These are phyloP conservation scores for Cotoneaster glaucophyllus DNA, from an alignment of 306 rosid species.

Conservation along the genomic window DNA sequence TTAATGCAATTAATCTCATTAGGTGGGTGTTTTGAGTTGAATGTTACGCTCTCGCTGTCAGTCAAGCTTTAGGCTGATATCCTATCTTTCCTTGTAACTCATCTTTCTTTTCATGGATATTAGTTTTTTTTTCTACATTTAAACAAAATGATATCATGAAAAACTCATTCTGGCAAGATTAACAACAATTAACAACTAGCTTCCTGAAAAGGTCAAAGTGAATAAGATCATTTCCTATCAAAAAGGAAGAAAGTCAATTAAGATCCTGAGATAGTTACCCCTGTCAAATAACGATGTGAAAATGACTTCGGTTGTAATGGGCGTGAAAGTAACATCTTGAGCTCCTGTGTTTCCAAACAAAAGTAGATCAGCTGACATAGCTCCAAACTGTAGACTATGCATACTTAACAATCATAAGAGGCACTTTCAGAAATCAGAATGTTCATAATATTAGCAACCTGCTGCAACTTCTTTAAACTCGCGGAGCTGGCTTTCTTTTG, in stretches of 20 bases:
- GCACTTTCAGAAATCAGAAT: background rate
- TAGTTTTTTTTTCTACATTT: background rate
- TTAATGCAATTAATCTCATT: background rate
- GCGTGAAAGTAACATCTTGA: conserved; percentile 55
- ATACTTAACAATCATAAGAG: background rate
- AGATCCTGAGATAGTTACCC: conserved; percentile 43
- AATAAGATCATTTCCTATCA: background rate
- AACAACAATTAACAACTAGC: background rate
- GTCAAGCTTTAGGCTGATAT: background rate
- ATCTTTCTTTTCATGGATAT: background rate
- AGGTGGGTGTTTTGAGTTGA: background rate
- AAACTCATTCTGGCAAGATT: background rate
- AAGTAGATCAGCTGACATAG: conserved; percentile 1
- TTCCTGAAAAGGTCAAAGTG: background rate
- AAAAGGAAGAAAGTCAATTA: background rate
- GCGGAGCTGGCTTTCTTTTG: conserved; percentile 55
- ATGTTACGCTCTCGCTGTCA: background rate
- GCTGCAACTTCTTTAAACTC: conserved; percentile 61
- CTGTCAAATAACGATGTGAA: conserved; percentile 82
- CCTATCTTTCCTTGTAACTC: background rate
- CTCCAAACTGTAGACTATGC: background rate
- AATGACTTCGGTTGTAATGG: conserved; percentile 81
- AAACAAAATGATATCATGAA: background rate
- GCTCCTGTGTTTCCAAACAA: conserved; percentile 53
- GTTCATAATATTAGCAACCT: conserved; percentile 31